These are phyloP conservation scores for Globisporangium splendens DNA, from an alignment of 352 stramenopile genomes.

Conservation along the genomic window DNA sequence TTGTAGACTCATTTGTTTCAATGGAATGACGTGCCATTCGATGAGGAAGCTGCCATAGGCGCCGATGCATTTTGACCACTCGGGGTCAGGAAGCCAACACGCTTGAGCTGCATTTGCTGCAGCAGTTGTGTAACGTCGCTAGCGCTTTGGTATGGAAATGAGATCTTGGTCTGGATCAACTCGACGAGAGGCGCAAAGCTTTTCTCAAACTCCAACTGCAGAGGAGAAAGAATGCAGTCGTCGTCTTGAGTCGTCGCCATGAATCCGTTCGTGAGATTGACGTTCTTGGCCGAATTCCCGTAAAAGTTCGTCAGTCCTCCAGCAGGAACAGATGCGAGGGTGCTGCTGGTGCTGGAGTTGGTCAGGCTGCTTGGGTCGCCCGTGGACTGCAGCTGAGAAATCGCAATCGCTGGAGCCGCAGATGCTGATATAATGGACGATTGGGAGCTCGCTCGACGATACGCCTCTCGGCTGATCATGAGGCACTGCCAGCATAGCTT, in stretches of 20 bases:
- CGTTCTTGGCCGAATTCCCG: neutral
- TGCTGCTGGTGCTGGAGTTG: neutral
- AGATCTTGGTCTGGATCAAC: constrained; percentile 32
- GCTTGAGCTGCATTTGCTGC: constrained; percentile 24
- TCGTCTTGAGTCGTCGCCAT: neutral
- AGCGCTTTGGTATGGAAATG: constrained; percentile 24
- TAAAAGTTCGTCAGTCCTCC: neutral
- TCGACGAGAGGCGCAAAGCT: constrained; percentile 53
- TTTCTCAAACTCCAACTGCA: constrained; percentile 71
- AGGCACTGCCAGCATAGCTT: constrained; percentile 52
- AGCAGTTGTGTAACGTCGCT: constrained; percentile 25
- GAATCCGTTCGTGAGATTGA: neutral
- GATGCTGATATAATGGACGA: constrained; percentile 4
- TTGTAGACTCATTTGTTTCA: neutral
- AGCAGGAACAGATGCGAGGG: neutral
- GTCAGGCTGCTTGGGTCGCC: constrained; percentile 3
- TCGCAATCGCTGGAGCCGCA: neutral
- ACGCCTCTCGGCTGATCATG: constrained; percentile 58
- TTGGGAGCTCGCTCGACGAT: constrained; percentile 23
- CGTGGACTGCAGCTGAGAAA: neutral
- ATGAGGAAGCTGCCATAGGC: neutral
- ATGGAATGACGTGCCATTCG: neutral
- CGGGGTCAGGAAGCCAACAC: constrained; percentile 2
- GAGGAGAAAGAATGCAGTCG: constrained; percentile 28
- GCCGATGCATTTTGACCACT: neutral